Base-by-base conservation (phyloP, 164 flowering plant genomes). In the Liquidambar formosana region DNA sequence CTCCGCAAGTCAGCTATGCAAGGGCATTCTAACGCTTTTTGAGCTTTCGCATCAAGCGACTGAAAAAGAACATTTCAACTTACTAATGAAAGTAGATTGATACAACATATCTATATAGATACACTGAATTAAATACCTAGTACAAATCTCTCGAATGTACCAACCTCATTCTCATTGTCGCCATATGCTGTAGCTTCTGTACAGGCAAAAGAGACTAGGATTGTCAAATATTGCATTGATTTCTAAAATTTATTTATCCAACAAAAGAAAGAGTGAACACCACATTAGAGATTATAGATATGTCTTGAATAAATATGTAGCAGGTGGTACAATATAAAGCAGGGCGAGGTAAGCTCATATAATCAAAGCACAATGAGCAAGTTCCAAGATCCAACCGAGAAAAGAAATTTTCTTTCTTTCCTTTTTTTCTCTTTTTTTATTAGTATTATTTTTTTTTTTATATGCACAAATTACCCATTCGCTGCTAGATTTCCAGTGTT, bases 21-120 rank as follows among this genome's bases (percentile, higher is more conserved):
- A 58, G 99, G 99, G 71, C 99, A 94, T 64, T 94, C 91, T 58
- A 94, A 71, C 41, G 97, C 97, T 78, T 86, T 92, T 69, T 87
- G 81, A 71, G 91, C 96, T 75, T 75, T 86, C 9, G 77, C 96
- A 66, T 94, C 97, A 70, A 85, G 77, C 66, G 97, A 86, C 94
- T 90, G 84, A 62, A 72, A 70, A 49, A 73, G 11, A 5, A 61
- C 11, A 62, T 19, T 45, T 48, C 28, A 61, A 10, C 16, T 33
- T 48, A 52, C 52, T 27, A n/a, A 56, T 15, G 10, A 53, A 33
- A 41, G 19, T 8, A 48, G 43, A 21, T 27, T 4, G 4, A 16
- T 16, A n/a, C 63, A 61, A n/a, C 15, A 26, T 53, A 12, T 28
- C n/a, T n/a, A n/a, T 15, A n/a, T 53, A 14, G 1, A 43, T 9